Base-by-base conservation (phyloP, 129 eudicot species). In the Kitagawia praeruptora region DNA sequence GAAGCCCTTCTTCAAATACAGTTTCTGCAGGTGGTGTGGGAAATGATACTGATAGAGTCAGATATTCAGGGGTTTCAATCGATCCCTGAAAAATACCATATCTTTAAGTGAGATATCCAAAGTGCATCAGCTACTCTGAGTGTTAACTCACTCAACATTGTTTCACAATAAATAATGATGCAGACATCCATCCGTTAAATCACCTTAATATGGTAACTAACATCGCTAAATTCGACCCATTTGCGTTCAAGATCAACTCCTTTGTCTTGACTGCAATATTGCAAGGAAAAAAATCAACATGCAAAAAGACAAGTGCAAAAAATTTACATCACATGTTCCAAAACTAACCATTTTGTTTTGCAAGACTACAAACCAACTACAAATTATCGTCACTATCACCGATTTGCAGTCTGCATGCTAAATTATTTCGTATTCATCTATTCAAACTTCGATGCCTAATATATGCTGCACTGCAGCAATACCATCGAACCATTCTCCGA, bases 21-120 rank as follows among this genome's bases (percentile, higher is more conserved):
- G 90, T 86, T 79, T 89, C 97, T 76, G 90, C 90, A 84, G 98
- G 97, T 63, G 98, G 98, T n/a, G 93, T 69, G 31, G 97, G 98
- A 49, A 91, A 85, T 44, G 91, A 87, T 80, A 93, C 83, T 51
- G 97, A 91, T 58, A 91, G 77, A 66, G 86, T 88, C 70, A 92
- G 75, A 79, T 87, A 58, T 84, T 91, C 84, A 46, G 98, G 93
- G 83, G 86, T 89, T 88, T 91, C 91, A 80, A 88, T 79, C 14
- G 96, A 86, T 75, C 92, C 91, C 98, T 93, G 89, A 45, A 89
- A 77, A 58, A 74, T 34, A 73, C 69, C 69, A n/a, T 28, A 23
- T 42, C 28, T n/a, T 21, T 23, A 44, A 19, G 54, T 44, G 3
- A 44, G 53, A 73, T 42, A 13, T 73, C 34, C 38, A 41, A 72